These are phyloP conservation scores for Ceratocystis eucalypticola DNA, from an alignment of 2,329 filamentous ascomycete genomes.

Conservation along the genomic window DNA sequence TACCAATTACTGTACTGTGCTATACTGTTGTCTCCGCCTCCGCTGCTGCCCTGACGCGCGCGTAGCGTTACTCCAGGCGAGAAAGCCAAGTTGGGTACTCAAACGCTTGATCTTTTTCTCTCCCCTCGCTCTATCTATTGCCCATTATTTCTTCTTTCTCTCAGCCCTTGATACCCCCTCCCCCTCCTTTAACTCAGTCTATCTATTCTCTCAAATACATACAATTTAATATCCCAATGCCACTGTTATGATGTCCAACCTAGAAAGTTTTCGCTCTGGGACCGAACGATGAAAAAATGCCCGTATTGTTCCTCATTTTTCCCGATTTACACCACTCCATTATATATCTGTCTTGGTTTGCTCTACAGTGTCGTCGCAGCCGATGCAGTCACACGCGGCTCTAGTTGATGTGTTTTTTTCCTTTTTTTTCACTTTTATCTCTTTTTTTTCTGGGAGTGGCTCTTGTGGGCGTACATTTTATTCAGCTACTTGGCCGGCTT, in stretches of 20 bases:
- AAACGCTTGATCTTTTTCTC: not conserved
- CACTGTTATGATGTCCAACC: too few relatives aligned
- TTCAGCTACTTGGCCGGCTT: too few relatives aligned
- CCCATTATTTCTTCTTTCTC: not conserved
- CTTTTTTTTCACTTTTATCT: not conserved
- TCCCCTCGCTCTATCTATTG: not conserved
- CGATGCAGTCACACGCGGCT: not conserved
- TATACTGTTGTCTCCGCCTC: not conserved
- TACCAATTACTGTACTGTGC: not conserved
- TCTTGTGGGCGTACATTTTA: too few relatives aligned
- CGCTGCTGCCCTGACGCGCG: not conserved
- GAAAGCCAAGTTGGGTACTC: not conserved
- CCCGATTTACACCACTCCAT: not conserved
- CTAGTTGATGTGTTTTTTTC: not conserved
- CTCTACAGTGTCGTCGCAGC: not conserved
- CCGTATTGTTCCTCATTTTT: not conserved
- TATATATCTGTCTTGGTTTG: not conserved
- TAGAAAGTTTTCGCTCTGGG: too few relatives aligned
- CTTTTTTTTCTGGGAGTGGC: not conserved
- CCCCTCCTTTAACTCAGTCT: not conserved
- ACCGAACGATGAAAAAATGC: not conserved
- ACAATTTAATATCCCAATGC: not conserved
- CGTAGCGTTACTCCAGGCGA: not conserved
- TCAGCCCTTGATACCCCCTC: conserved; percentile 2
- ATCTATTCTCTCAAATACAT: not conserved